Percentiles rank a stretch among this genome's conserved stretches.
phyloP scores from a whole-genome alignment of 805 yeast genomes.

The Kodamaea restingae region DNA sequence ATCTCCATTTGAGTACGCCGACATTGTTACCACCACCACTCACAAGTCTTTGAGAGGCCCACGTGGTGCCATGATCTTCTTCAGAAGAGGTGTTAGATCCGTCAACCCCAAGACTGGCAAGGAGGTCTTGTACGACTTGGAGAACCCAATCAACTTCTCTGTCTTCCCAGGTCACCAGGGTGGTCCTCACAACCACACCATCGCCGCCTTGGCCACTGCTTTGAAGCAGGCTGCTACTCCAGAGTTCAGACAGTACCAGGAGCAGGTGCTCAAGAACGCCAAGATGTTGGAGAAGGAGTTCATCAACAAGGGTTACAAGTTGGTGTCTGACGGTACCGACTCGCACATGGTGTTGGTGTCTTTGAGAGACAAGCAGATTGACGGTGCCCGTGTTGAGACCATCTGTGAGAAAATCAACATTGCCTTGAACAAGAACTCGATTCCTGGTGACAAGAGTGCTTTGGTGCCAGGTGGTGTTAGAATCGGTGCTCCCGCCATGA shows the following conservation, averaged over 20 bases:
- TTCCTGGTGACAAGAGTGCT: conserved; percentile 95
- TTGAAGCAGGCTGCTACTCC: conserved; percentile 87
- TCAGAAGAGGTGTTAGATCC: conserved; percentile 88
- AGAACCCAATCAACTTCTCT: conserved; percentile 87
- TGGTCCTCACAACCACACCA: conserved; percentile 98
- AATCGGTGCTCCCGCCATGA: conserved; percentile 98
- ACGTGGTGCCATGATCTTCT: conserved; percentile 97
- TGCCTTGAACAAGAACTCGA: conserved; percentile 93
- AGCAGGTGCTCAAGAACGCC: conserved; percentile 78
- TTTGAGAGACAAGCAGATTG: conserved; percentile 73
- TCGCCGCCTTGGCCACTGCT: conserved; percentile 93
- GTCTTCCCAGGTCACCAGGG: conserved; percentile 99
- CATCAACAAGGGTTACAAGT: conserved; percentile 57
- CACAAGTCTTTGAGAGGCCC: conserved; percentile 98
- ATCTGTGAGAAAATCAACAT: conserved; percentile 86
- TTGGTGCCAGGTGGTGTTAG: conserved; percentile 94
- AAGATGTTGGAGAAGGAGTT: conserved; percentile 69
- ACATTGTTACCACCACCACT: conserved; percentile 95
- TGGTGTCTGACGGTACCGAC: conserved; percentile 93
- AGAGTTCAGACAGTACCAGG: conserved; percentile 83
- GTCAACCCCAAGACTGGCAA: conserved; percentile 77
- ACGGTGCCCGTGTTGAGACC: conserved; percentile 94
- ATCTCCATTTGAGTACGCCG: conserved; percentile 90
- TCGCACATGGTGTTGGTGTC: conserved; percentile 87
- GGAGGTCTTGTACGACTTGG: conserved; percentile 81